Evolutionary conservation across 23 red algal species (phyloP).

Genomic region (Gracilaria domingensis): DNA sequence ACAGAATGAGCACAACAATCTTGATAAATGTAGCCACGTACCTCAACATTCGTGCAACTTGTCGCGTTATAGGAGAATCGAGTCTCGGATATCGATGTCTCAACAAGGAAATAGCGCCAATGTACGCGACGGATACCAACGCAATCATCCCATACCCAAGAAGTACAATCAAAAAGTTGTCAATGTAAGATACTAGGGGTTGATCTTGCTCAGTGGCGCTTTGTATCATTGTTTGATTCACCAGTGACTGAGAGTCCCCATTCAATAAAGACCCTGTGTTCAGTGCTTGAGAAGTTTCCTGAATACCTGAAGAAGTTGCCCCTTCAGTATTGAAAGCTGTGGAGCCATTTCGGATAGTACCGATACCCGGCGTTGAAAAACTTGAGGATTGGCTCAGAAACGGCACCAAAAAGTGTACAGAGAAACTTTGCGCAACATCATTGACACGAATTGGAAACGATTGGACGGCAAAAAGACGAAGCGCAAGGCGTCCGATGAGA

Average conservation of each 20-base stretch:
- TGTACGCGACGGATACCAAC: constrained; percentile 61
- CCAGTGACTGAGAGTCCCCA: not conserved
- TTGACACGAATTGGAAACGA: constrained; percentile 16
- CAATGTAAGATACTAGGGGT: constrained; percentile 42
- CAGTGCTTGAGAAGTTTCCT: not conserved
- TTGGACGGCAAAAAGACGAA: constrained; percentile 62
- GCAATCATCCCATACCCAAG: constrained; percentile 85
- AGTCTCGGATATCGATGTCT: constrained; percentile 74
- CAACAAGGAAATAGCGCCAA: constrained; percentile 59
- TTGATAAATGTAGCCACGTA: constrained; percentile 76
- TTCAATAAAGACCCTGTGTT: not conserved
- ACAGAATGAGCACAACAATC: constrained; percentile 77
- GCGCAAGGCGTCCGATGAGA: constrained; percentile 67
- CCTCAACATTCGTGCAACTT: constrained; percentile 62
- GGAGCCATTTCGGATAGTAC: not conserved
- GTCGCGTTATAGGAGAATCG: constrained; percentile 71
- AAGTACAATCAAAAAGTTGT: constrained; percentile 78
- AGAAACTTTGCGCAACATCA: not conserved
- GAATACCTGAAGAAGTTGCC: not conserved
- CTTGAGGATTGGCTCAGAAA: constrained; percentile 2
- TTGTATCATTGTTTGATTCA: constrained; percentile 4
- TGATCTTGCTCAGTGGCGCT: constrained; percentile 20
- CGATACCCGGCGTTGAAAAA: not conserved
- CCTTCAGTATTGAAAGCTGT: not conserved
- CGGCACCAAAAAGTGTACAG: not conserved